Evolutionary conservation across 1,284 basidiomycete genomes (phyloP).

Genomic region (Apiotrichum brassicae): DNA sequence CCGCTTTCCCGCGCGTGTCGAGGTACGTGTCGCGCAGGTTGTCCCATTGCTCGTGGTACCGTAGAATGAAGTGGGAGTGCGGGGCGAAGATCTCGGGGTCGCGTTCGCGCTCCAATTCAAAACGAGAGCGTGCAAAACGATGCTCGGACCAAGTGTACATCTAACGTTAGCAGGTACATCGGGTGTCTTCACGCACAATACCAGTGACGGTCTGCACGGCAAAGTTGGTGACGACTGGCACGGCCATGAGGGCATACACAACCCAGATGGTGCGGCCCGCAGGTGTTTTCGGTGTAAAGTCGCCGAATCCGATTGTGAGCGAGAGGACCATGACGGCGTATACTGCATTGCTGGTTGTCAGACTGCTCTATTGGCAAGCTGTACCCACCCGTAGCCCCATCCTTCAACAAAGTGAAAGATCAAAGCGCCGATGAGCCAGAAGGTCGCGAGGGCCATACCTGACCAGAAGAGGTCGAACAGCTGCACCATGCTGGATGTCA

Average conservation of each 20-base stretch:
- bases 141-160: constrained; percentile 19
- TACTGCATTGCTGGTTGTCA: constrained; percentile 21
- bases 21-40: constrained; percentile 18
- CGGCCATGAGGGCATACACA: constrained; percentile 47
- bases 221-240: constrained; percentile 49
- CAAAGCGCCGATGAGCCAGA: constrained; percentile 45
- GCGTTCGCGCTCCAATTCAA: constrained; percentile 14
- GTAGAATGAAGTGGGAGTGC: constrained; percentile 38
- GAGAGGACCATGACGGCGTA: constrained; percentile 39
- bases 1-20: constrained; percentile 3
- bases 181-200: constrained; percentile 36
- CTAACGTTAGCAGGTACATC: constrained; percentile 4
- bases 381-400: constrained; percentile 42
- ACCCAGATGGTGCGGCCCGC: constrained; percentile 45
- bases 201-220: constrained; percentile 48
- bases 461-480: constrained; percentile 42
- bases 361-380: background rate
- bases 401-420: constrained; percentile 41
- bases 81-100: constrained; percentile 36
- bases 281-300: constrained; percentile 33
- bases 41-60: constrained; percentile 30
- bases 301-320: constrained; percentile 45
- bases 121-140: constrained; percentile 6
- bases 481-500: constrained; percentile 35
- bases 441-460: constrained; percentile 33